phyloP scores from a whole-genome alignment of 495 filamentous ascomycete species.

The Penicillium bialowiezense region DNA sequence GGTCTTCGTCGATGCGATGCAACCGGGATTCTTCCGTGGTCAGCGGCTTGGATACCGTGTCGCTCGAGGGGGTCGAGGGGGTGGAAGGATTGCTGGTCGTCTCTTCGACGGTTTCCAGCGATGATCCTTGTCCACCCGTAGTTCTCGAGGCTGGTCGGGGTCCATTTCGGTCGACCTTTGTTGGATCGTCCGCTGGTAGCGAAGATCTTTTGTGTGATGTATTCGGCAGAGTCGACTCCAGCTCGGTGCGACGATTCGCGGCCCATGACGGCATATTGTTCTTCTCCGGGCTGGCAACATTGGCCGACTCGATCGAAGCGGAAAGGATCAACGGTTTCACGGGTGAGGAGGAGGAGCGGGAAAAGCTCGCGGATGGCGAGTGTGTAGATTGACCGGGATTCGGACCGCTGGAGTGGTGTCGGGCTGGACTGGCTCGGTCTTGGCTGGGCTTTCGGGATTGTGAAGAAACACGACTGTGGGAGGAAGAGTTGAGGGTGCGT shows the following conservation, averaged over 20 bases:
- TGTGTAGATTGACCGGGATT: constrained; percentile 37
- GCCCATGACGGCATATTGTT: constrained; percentile 62
- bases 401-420: constrained; percentile 43
- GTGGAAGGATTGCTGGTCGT: constrained; percentile 74
- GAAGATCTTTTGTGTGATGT: constrained; percentile 42
- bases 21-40: constrained; percentile 32
- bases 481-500: constrained; percentile 30
- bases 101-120: constrained; percentile 91
- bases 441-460: constrained; percentile 68
- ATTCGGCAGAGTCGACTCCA: constrained; percentile 38
- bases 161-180: constrained; percentile 34
- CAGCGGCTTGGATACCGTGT: constrained; percentile 37
- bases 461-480: constrained; percentile 32
- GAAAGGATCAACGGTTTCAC: constrained; percentile 55
- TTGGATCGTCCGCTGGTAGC: constrained; percentile 26
- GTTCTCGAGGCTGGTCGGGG: constrained; percentile 53
- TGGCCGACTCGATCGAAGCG: constrained; percentile 55
- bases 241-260: constrained; percentile 39
- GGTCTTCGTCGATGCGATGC: constrained; percentile 42
- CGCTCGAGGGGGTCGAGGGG: constrained; percentile 61
- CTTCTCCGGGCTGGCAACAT: constrained; percentile 62
- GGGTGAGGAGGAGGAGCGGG: constrained; percentile 62
- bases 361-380: constrained; percentile 58
- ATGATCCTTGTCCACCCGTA: constrained; percentile 61
- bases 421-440: constrained; percentile 61